Conservation (phyloP, 169 alveolate genomes). For the Miamiensis avidus region DNA sequence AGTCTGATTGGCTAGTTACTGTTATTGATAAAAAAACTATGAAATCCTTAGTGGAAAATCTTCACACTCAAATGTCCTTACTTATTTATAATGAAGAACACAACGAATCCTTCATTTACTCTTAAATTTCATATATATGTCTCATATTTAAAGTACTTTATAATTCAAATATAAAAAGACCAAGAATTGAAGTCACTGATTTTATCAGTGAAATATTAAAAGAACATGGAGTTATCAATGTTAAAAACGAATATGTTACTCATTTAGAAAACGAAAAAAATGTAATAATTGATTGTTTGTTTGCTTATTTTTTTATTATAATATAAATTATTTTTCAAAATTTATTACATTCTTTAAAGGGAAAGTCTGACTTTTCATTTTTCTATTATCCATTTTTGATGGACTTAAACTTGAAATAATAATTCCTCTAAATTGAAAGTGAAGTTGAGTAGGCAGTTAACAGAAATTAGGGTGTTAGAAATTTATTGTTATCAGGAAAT, state of each 20-base stretch:
- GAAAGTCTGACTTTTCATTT: no score
- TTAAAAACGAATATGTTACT: background rate
- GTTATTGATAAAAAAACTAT: conserved; percentile 4
- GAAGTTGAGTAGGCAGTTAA: background rate
- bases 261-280: background rate
- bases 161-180: no score
- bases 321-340: background rate
- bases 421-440: background rate
- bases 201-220: conserved; percentile 2
- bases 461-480: conserved; percentile 1
- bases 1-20: background rate
- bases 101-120: no score
- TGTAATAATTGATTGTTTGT: background rate
- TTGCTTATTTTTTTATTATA: background rate
- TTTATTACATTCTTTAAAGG: conserved; percentile 1
- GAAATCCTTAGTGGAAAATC: no score
- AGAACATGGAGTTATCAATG: conserved; percentile 1
- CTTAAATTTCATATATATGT: no score
- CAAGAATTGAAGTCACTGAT: no score
- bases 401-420: conserved; percentile 11
- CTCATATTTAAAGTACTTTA: no score
- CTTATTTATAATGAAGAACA: no score
- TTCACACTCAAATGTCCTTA: no score
- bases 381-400: conserved; percentile 11
- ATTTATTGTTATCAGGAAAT: background rate